Evolutionary conservation across 768 basidiomycete genomes (phyloP).

Genomic region (Auriculariales sp.): DNA sequence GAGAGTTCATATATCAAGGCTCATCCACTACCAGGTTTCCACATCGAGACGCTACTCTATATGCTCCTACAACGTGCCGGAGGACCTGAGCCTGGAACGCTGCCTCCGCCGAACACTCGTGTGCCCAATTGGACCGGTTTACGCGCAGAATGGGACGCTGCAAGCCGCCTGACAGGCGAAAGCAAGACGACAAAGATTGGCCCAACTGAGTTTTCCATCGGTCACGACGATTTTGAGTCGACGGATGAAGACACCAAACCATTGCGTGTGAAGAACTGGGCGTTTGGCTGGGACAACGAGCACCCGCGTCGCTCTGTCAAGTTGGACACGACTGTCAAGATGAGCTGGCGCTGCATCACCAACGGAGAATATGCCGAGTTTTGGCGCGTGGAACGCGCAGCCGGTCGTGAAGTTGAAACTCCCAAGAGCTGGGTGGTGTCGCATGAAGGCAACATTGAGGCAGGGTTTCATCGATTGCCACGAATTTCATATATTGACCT

Average conservation of each 20-base stretch:
- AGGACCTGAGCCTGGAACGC: slow-evolving; percentile 48
- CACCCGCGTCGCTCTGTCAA: slow-evolving; percentile 46
- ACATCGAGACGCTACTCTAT: slow-evolving; percentile 66
- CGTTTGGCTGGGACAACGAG: slow-evolving; percentile 95
- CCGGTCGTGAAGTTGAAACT: slow-evolving; percentile 30
- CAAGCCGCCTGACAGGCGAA: slow-evolving; percentile 10
- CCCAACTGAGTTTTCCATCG: slow-evolving; percentile 45
- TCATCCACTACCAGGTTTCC: slow-evolving; percentile 2
- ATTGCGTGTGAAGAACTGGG: slow-evolving; percentile 22
- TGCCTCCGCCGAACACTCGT: slow-evolving; percentile 63
- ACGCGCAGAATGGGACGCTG: slow-evolving; percentile 31
- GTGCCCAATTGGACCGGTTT: slow-evolving; percentile 60
- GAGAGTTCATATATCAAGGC: slow-evolving; percentile 9
- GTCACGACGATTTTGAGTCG: slow-evolving; percentile 69
- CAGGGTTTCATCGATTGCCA: slow-evolving; percentile 13
- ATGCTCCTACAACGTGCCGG: slow-evolving; percentile 78
- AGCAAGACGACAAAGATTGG: slow-evolving; percentile 35
- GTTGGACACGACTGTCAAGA: slow-evolving; percentile 53
- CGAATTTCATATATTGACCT: not conserved
- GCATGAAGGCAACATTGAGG: slow-evolving; percentile 33
- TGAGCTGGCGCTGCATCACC: slow-evolving; percentile 76
- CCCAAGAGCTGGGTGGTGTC: slow-evolving; percentile 63
- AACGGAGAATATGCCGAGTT: slow-evolving; percentile 76
- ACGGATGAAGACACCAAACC: slow-evolving; percentile 33
- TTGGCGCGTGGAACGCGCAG: slow-evolving; percentile 49